These are phyloP conservation scores for Kockiozyma suomiensis DNA, from an alignment of 805 yeast genomes.

Conservation along the genomic window DNA sequence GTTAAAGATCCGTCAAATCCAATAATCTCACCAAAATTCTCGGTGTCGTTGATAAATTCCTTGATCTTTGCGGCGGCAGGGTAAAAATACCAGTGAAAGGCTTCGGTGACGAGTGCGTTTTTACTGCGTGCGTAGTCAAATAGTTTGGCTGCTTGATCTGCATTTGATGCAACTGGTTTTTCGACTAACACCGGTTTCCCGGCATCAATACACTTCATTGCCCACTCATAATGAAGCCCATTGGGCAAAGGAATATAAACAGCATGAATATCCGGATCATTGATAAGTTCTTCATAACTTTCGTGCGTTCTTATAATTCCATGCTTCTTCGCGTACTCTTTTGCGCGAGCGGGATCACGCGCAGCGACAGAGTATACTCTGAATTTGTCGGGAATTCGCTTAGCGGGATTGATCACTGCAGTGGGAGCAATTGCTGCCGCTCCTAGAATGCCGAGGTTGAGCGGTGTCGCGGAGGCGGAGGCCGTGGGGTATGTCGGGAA, in stretches of 20 bases:
- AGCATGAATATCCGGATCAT: slow-evolving; percentile 25
- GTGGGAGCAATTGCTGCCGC: slow-evolving; percentile 31
- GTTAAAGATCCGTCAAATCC: slow-evolving; percentile 18
- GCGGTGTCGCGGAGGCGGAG: slow-evolving; percentile 8
- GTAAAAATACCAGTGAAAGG: slow-evolving; percentile 31
- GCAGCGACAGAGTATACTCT: slow-evolving; percentile 25
- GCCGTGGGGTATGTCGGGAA: slow-evolving; percentile 15
- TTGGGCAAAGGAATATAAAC: slow-evolving; percentile 32
- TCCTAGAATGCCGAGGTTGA: slow-evolving; percentile 26
- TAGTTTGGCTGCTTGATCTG: slow-evolving; percentile 25
- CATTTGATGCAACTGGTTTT: slow-evolving; percentile 27
- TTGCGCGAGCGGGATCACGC: slow-evolving; percentile 17
- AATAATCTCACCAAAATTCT: slow-evolving; percentile 25
- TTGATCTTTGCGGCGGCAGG: slow-evolving; percentile 23
- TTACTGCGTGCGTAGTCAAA: slow-evolving; percentile 17
- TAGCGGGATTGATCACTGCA: slow-evolving; percentile 27
- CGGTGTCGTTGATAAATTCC: slow-evolving; percentile 16
- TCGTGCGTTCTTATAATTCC: slow-evolving; percentile 18
- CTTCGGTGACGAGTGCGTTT: slow-evolving; percentile 24
- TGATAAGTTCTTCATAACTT: slow-evolving; percentile 22
- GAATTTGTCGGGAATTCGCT: slow-evolving; percentile 20
- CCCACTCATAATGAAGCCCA: slow-evolving; percentile 33
- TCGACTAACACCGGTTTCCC: slow-evolving; percentile 31
- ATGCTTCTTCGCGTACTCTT: slow-evolving; percentile 20
- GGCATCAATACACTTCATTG: slow-evolving; percentile 23